Evolutionary conservation across 805 yeast genomes (phyloP), one percentile per base, ranked within the genome.

Genomic region (Jamesozyma spencerorum): DNA sequence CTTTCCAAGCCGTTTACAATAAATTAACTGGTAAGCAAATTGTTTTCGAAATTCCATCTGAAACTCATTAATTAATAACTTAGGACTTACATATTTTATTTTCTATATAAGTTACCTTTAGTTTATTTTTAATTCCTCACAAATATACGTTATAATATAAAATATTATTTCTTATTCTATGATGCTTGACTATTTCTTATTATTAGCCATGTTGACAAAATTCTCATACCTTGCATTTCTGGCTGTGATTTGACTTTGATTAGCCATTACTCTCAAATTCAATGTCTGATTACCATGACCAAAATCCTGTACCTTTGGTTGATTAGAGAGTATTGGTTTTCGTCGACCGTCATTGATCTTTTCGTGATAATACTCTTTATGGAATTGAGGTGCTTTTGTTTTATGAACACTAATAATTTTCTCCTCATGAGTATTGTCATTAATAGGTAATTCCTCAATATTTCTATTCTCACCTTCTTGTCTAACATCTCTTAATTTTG

Each of bases 11-110:
- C 61, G 88, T 90, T 67, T 90, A 90, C 94, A 75, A 75, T 75
- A 90, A 90, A 79, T 85, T 90, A 74, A 90, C 98, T 66, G 98
- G 98, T 77, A 90, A 92, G 82, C 94, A 88, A 75, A 96, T 92
- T 75, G 92, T 87, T 64, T 90, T 90, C 69, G 97, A 90, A 82
- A 85, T 90, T 64, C 85, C 85, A 70, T 55, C 62, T 46, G 65
- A 60, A 54, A 58, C 63, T 46, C 62, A 61, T 53, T 61, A 61
- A 54, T 47, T 47, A 41, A 11, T 18, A 18, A 35, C 29, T 42
- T 40, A 37, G 24, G 24, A 29, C 22, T 43, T 31, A 31, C 38
- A 37, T 40, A 22, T 38, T 38, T 36, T n/a, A n/a, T n/a, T 37
- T 42, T 42, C 38, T 37, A 43, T 40, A 45, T 36, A 44, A 34